A percentile compares a stretch with the other conserved stretches of the same genome.
Evolutionary conservation across 345 rosid species (phyloP).

Genomic region (Eucalyptus cloeziana): DNA sequence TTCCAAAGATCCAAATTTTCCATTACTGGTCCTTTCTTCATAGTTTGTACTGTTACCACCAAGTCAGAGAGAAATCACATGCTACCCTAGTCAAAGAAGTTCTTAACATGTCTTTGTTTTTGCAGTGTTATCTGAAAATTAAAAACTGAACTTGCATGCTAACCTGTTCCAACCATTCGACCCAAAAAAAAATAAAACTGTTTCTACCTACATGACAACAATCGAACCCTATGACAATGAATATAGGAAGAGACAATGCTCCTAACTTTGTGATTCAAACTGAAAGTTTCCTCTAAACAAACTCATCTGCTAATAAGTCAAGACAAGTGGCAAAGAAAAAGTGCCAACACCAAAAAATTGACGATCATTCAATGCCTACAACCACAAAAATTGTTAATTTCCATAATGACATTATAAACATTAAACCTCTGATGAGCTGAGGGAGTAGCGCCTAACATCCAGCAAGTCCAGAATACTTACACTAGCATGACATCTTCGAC

Average conservation of each 20-base stretch:
- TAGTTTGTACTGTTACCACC: fast-evolving
- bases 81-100: not conserved
- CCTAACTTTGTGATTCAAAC: not conserved
- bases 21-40: not conserved
- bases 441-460: not conserved
- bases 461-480: constrained; percentile 29
- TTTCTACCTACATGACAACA: not conserved
- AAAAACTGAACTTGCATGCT: not conserved
- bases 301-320: not conserved
- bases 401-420: not conserved
- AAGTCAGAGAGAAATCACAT: not conserved
- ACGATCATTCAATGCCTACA: not conserved
- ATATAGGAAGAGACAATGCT: not conserved
- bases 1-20: not conserved
- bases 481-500: constrained; percentile 67
- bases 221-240: not conserved
- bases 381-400: not conserved
- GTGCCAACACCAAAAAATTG: not conserved
- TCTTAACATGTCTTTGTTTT: not conserved
- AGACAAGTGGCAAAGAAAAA: not conserved
- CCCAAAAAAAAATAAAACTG: no score
- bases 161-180: not conserved
- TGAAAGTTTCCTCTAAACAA: not conserved
- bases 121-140: not conserved
- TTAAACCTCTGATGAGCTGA: not conserved